Evolutionary conservation across 2,329 filamentous ascomycete species (phyloP).

Genomic region (Capronia epimyces): DNA sequence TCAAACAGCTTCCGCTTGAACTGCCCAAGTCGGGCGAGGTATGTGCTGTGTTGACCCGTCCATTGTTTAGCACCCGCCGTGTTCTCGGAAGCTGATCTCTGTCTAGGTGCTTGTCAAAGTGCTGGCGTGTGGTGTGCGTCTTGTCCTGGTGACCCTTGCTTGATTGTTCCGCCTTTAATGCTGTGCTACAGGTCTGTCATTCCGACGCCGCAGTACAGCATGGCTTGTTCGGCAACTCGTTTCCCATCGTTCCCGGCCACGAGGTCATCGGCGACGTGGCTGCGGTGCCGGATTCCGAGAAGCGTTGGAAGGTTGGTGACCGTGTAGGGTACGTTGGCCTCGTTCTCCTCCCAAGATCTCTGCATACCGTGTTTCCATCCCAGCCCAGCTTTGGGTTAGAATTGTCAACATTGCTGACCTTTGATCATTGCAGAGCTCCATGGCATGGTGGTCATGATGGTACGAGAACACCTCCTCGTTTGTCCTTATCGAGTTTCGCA

Average conservation of each 20-base stretch:
- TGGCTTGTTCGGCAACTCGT: constrained; percentile 51
- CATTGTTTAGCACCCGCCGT: neutral
- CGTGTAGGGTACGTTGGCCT: constrained; percentile 52
- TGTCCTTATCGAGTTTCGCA: too few species aligned
- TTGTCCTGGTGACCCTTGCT: neutral
- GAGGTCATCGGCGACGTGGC: constrained; percentile 65
- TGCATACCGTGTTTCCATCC: constrained; percentile 63
- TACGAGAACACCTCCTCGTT: constrained; percentile 9
- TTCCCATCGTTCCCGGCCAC: constrained; percentile 63
- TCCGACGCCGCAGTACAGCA: constrained; percentile 50
- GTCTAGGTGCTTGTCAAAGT: constrained; percentile 58
- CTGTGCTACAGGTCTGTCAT: constrained; percentile 52
- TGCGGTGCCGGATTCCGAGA: constrained; percentile 54
- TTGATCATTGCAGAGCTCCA: constrained; percentile 27
- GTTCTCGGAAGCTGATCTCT: neutral
- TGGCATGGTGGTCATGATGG: constrained; percentile 59
- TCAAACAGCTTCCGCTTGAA: constrained; percentile 57
- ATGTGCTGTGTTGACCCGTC: neutral
- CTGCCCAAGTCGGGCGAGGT: constrained; percentile 54
- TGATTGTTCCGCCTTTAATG: neutral
- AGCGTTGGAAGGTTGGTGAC: constrained; percentile 58
- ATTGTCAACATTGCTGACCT: constrained; percentile 27
- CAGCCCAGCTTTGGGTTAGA: too few species aligned
- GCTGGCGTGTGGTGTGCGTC: constrained; percentile 54
- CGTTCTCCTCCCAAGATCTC: neutral